These are phyloP conservation scores for Aspergillus transmontanensis DNA, from an alignment of 2,329 filamentous ascomycete genomes.

Conservation along the genomic window DNA sequence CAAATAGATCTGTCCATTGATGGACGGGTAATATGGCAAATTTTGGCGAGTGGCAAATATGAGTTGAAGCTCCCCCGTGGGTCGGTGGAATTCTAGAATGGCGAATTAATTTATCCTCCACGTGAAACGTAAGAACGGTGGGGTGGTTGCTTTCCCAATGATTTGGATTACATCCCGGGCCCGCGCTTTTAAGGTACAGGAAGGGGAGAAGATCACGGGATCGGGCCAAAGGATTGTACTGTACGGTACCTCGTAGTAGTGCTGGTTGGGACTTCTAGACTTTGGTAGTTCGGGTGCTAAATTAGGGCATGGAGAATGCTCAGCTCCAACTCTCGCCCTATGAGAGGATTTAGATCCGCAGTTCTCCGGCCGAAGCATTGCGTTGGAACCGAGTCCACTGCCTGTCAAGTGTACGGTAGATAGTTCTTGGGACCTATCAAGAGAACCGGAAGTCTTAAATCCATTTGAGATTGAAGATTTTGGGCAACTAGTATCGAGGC, in stretches of 20 bases:
- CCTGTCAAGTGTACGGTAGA: not conserved
- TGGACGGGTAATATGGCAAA: not conserved
- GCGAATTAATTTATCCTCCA: not conserved
- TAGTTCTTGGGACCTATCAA: not conserved
- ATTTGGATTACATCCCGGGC: not conserved
- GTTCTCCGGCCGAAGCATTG: not conserved
- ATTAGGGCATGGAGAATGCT: not conserved
- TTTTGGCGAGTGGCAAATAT: not conserved
- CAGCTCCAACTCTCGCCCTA: not conserved
- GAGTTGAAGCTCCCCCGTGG: not conserved
- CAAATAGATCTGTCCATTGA: not conserved
- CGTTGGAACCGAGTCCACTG: not conserved
- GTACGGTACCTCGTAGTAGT: too few relatives aligned
- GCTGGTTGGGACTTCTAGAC: not conserved
- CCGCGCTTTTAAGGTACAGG: not conserved
- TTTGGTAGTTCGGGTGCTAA: not conserved
- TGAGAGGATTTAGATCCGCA: not conserved
- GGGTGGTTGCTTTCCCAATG: not conserved
- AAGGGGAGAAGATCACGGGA: not conserved
- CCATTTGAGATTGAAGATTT: not conserved
- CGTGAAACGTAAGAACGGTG: constrained; percentile 1
- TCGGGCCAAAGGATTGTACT: not conserved
- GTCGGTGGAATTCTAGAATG: not conserved
- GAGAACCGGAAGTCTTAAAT: not conserved
- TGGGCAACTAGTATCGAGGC: not conserved